Conservation (phyloP, 202 grass and related monocot species). For the Alloteropsis angusta region DNA sequence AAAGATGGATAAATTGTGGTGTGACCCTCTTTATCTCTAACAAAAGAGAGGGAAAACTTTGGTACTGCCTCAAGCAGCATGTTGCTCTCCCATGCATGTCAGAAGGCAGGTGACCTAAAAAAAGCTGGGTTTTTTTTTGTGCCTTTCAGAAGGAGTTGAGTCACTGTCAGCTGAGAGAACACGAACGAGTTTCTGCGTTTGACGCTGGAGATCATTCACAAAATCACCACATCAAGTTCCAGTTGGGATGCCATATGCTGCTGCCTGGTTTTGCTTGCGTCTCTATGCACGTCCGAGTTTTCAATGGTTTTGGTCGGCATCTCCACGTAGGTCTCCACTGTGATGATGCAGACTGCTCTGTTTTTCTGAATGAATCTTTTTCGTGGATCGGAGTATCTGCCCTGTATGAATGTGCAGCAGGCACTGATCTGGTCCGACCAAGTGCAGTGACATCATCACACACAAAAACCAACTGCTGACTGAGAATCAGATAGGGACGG, state of each 20-base stretch:
- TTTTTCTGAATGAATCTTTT: not conserved
- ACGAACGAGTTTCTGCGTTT: slow-evolving; percentile 25
- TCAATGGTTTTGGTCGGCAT: slow-evolving; percentile 25
- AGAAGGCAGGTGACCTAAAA: not conserved
- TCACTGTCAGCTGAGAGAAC: slow-evolving; percentile 15
- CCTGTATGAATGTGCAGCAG: not conserved
- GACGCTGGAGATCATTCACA: slow-evolving; percentile 10
- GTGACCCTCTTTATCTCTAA: not conserved
- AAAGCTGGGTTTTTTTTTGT: not conserved
- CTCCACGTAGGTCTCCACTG: slow-evolving; percentile 32
- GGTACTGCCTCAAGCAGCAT: not conserved
- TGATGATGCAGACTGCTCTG: not conserved
- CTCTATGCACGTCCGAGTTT: not conserved
- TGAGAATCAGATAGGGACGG: slow-evolving; percentile 17
- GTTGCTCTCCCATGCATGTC: not conserved
- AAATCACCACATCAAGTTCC: too few species aligned
- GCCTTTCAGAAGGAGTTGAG: slow-evolving; percentile 16
- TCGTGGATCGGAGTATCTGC: not conserved
- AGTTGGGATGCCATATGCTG: not conserved
- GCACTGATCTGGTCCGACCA: not conserved
- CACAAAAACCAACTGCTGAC: slow-evolving; percentile 11
- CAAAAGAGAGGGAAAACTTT: not conserved
- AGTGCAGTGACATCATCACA: slow-evolving; percentile 11
- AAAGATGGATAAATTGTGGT: not conserved
- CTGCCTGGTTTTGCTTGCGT: not conserved